Base-by-base conservation (phyloP, 2,329 filamentous ascomycete genomes). In the Pochonia chlamydosporia region DNA sequence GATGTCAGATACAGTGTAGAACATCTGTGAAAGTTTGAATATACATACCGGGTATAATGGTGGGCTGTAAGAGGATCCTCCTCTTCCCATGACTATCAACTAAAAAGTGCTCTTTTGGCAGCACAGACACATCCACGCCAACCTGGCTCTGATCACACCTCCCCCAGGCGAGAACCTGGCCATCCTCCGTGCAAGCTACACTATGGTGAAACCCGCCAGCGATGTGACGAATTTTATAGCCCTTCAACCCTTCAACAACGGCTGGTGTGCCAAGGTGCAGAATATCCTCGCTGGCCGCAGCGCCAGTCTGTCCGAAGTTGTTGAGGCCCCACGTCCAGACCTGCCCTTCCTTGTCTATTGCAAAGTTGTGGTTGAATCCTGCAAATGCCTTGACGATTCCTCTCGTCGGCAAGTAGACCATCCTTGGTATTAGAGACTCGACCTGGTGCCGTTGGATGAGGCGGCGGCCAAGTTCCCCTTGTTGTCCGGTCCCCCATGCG, bases 271-370 rank as follows among this genome's bases (percentile, higher is more conserved):
- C 41, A 77, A 63, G 4, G 71, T 74, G 3, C 5, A 49, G 23
- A 80, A 78, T 46, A 73, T 75, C 26, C 73, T 68, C 50, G 86
- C 71, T 36, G 20, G 73, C 68, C 6, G 35, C 51, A 50, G 84
- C 74, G 41, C 81, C 85, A 9, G 81, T 84, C 63, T 88, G 79
- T 44, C 80, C 82, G 60, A 81, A 88, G 59, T 81, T 84, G 67
- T 89, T 89, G 35, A 85, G 65, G 3, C 85, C 85, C 83, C 85
- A 89, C 0, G 76, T 72, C 65, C 77, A 87, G 16, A 87, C 78
- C 39, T 77, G 75, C n/a, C 78, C 82, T 13, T 75, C 75, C 37
- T 74, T 72, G 56, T 79, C 75, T 42, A 88, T 74, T n/a, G 82
- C 83, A 53, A 89, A 86, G 47, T 78, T 82, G 61, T 88, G 83